Conservation (phyloP, 164 flowering plant genomes). For the Sedum album region DNA sequence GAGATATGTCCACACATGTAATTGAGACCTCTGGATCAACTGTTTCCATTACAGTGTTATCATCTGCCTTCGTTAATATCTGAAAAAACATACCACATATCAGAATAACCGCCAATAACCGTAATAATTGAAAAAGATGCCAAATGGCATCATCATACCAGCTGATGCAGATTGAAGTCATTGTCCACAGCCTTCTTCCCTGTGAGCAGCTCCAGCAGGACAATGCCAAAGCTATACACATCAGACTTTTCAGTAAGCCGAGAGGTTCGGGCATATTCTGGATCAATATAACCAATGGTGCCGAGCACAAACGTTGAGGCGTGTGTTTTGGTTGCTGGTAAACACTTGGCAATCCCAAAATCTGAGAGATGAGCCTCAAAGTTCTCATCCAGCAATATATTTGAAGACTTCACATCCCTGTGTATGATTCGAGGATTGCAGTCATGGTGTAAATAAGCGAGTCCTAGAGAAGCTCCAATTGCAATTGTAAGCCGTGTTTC, state of each 20-base stretch:
- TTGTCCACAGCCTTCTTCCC: conserved; percentile 91
- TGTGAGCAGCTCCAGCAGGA: conserved; percentile 84
- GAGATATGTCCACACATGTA: conserved; percentile 65
- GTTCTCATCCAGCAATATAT: conserved; percentile 75
- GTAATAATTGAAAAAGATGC: background rate
- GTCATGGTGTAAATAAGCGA: conserved; percentile 92
- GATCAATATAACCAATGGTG: conserved; percentile 94
- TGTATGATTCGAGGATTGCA: conserved; percentile 82
- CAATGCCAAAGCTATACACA: conserved; percentile 92
- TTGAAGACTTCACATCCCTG: conserved; percentile 85
- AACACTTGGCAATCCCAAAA: conserved; percentile 82
- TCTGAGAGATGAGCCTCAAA: conserved; percentile 92
- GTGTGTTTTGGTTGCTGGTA: conserved; percentile 61
- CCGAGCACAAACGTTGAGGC: conserved; percentile 86
- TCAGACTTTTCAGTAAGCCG: conserved; percentile 83
- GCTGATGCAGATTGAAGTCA: conserved; percentile 76
- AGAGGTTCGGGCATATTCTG: conserved; percentile 90
- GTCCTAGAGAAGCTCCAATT: conserved; percentile 90
- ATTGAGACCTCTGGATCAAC: conserved; percentile 88
- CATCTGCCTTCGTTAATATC: conserved; percentile 75
- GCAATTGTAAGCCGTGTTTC: conserved; percentile 74
- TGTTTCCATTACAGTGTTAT: conserved; percentile 82
- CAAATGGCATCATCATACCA: conserved; percentile 33
- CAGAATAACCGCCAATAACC: too few species aligned
- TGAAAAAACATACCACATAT: conserved; percentile 17